A percentile compares a stretch with the other conserved stretches of the same genome.
Conservation (phyloP, 257 asterid species). For the Solanum pennellii region DNA sequence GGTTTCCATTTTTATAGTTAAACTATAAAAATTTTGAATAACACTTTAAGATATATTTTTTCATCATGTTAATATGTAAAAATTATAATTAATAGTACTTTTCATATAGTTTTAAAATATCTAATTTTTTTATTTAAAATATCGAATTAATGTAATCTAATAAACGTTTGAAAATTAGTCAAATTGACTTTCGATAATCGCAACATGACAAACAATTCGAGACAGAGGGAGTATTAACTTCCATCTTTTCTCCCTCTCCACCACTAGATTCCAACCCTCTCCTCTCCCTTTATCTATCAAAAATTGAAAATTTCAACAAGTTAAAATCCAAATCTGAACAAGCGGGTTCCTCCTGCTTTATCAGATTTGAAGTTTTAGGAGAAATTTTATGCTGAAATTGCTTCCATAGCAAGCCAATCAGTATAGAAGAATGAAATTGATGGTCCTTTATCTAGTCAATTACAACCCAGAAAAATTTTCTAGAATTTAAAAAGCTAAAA, state of each 20-base stretch:
- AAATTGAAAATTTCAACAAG: neutral
- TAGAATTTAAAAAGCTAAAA: neutral
- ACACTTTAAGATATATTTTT: too few species aligned
- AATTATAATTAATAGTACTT: too few species aligned
- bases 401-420: neutral
- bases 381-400: neutral
- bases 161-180: rapidly evolving
- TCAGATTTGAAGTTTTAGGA: neutral
- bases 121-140: too few species aligned
- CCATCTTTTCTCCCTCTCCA: neutral
- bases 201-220: too few species aligned
- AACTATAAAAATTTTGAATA: too few species aligned
- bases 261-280: neutral
- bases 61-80: too few species aligned
- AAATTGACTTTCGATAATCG: too few species aligned
- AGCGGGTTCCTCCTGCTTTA: neutral
- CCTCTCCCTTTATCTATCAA: neutral
- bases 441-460: neutral
- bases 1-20: rapidly evolving
- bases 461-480: neutral
- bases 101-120: too few species aligned
- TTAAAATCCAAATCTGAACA: too few species aligned
- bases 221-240: too few species aligned
- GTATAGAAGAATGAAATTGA: neutral
- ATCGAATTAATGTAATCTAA: too few species aligned